phyloP scores from a whole-genome alignment of 495 filamentous ascomycete species.

The Talaromyces adpressus region DNA sequence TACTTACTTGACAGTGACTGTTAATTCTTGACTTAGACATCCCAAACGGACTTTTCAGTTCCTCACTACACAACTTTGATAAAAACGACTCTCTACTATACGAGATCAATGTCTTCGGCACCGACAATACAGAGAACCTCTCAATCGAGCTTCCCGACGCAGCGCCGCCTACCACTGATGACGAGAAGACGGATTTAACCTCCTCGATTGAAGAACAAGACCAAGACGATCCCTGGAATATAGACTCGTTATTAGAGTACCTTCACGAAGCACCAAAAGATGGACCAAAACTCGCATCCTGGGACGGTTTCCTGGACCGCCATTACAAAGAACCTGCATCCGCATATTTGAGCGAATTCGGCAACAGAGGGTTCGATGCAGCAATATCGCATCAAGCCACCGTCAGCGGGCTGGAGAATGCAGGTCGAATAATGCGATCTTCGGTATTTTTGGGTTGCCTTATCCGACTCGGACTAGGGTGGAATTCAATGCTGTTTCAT shows the following conservation, averaged over 20 bases:
- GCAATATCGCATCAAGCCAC: slow-evolving; percentile 34
- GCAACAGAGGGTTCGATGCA: slow-evolving; percentile 66
- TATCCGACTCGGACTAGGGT: slow-evolving; percentile 67
- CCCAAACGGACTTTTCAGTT: slow-evolving; percentile 20
- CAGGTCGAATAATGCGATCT: slow-evolving; percentile 22
- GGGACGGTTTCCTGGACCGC: slow-evolving; percentile 59
- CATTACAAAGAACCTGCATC: slow-evolving; percentile 37
- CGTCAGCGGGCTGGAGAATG: slow-evolving; percentile 2
- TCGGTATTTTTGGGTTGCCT: slow-evolving; percentile 55
- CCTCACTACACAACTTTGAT: slow-evolving; percentile 14
- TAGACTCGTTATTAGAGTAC: slow-evolving; percentile 43
- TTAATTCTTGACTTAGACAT: slow-evolving; percentile 17
- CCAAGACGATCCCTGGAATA: slow-evolving; percentile 13
- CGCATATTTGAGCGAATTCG: slow-evolving; percentile 72
- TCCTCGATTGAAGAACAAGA: slow-evolving; percentile 9
- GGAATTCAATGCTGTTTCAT: slow-evolving; percentile 70
- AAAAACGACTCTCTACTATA: slow-evolving; percentile 21
- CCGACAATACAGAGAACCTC: slow-evolving; percentile 9
- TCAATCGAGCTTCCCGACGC: slow-evolving; percentile 24
- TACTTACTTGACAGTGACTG: neutral
- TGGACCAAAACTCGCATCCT: slow-evolving; percentile 50
- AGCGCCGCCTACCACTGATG: slow-evolving; percentile 11
- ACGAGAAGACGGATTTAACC: slow-evolving; percentile 12
- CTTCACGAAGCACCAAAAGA: slow-evolving; percentile 10
- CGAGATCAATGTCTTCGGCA: slow-evolving; percentile 26